Base-by-base conservation (phyloP, 169 alveolate species). In the Plasmodium relictum region DNA sequence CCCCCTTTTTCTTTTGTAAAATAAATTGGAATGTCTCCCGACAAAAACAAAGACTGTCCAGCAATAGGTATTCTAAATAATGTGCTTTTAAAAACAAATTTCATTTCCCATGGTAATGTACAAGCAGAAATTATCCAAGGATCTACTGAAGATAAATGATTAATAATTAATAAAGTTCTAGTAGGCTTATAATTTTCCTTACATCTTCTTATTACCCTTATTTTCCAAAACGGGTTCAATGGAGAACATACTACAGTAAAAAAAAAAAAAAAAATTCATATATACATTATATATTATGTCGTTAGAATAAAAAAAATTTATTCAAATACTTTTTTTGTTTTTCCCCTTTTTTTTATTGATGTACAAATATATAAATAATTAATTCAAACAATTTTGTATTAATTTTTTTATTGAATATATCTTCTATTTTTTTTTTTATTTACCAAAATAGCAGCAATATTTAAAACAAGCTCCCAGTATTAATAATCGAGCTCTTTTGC, bases 1-100 rank as follows among this genome's bases (percentile, higher is more conserved):
- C 96, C 96, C 9, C 97, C 96, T 65, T 66, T 74, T 50, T 88
- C 95, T 83, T 88, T 80, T 16, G 91, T 90, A 70, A 90, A 94
- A 73, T 87, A 44, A 52, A 92, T 37, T 39, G 95, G 94, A 39
- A 92, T 45, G 26, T 74, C 94, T 12, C 89, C 88, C 10, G 94
- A n/a, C 18, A 94, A 26, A 41, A 62, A 71, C 24, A 92, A 18
- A 6, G 78, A 44, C 88, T 83, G 92, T 8, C 96, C 96, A 5
- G 89, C 95, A 66, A 94, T 69, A 10, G 97, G 97, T 10, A 93
- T 72, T 54, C 74, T 74, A 14, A 68, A 73, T 31, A 94, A 88
- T 12, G 94, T 86, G 50, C 92, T 50, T 66, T 94, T 94, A 87
- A 76, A 89, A 62, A 92, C 95, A 71, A 80, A 94, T 72, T 92